Conservation (phyloP, 305 asterid species). For the Fraxinus xanthoxyloides region DNA sequence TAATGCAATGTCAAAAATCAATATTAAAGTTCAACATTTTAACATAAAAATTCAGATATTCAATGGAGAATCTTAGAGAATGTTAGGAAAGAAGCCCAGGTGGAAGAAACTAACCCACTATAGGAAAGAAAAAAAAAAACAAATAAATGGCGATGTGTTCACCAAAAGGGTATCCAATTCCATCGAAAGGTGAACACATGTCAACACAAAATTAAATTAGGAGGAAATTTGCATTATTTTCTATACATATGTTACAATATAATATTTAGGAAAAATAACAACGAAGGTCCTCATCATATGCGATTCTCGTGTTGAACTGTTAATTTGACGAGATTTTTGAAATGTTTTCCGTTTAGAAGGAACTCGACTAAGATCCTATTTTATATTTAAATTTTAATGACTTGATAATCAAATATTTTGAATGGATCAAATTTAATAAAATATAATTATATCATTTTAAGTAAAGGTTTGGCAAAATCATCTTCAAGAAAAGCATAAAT, state of each 20-base stretch:
- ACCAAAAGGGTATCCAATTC: background rate
- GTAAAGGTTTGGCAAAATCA: background rate
- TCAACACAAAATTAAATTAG: background rate
- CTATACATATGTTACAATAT: background rate
- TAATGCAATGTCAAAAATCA: background rate
- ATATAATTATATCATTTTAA: background rate
- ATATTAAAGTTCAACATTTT: background rate
- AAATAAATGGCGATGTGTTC: background rate
- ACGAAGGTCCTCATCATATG: background rate
- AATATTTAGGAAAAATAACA: background rate
- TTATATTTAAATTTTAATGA: no score
- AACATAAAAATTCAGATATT: background rate
- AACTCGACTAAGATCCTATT: background rate
- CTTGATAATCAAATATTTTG: background rate
- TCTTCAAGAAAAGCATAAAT: background rate
- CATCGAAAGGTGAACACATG: background rate
- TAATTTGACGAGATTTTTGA: background rate
- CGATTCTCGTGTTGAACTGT: no score
- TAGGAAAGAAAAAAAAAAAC: background rate
- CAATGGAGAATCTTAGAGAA: conserved; percentile 22
- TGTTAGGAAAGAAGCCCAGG: background rate
- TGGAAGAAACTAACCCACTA: background rate
- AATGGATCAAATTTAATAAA: background rate
- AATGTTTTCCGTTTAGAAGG: background rate
- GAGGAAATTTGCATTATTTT: background rate